These are phyloP conservation scores for Wickerhamiella allomyrinae DNA, from an alignment of 805 yeast species.

Conservation along the genomic window DNA sequence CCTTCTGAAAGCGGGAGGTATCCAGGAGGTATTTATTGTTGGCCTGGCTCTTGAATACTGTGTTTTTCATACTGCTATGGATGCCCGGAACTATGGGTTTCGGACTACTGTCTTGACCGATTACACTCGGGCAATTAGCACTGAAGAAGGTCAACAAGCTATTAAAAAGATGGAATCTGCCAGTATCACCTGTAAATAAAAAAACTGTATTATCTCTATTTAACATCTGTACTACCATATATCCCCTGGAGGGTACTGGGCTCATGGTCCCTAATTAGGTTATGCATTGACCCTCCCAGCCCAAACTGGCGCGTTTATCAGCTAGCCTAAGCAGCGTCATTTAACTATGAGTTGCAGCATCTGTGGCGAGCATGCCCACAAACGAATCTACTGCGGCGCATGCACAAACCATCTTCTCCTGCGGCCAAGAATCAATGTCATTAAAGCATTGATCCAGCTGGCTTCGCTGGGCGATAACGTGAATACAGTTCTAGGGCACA, in stretches of 20 bases:
- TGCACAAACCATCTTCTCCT: conserved; percentile 14
- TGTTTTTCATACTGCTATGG: conserved; percentile 63
- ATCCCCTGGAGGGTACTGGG: no score
- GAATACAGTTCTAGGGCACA: conserved; percentile 7
- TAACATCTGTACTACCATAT: no score
- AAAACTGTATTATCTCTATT: no score
- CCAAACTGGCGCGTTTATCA: no score
- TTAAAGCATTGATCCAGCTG: conserved; percentile 15
- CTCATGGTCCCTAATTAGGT: no score
- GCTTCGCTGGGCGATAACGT: conserved; percentile 9
- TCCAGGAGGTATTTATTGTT: conserved; percentile 52
- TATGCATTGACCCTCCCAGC: no score
- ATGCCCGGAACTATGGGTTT: conserved; percentile 49
- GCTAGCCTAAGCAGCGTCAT: no score
- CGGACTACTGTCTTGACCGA: conserved; percentile 45
- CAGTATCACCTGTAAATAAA: no score
- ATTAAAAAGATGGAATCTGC: background rate
- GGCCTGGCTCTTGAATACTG: conserved; percentile 85
- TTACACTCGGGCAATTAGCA: conserved; percentile 32
- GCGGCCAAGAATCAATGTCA: conserved; percentile 17
- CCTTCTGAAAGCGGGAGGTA: conserved; percentile 31
- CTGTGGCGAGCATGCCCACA: conserved; percentile 13
- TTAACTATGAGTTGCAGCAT: conserved; percentile 17
- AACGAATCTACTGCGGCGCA: conserved; percentile 16
- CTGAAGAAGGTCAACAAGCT: conserved; percentile 27